Conservation (phyloP, 192 early-diverging fungal genomes). For the Backusella psychrophila region DNA sequence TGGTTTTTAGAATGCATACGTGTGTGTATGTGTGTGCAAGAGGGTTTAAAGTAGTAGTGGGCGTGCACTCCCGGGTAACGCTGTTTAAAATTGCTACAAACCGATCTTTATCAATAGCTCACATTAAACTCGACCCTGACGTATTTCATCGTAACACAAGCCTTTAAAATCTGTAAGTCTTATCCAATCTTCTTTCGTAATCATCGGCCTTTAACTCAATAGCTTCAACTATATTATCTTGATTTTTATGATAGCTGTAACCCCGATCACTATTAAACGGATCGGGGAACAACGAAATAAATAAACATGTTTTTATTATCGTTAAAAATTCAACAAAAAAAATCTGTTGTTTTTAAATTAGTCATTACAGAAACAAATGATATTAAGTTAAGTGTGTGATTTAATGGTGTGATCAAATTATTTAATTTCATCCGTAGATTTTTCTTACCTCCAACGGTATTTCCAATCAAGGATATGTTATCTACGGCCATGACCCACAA, state of each 20-base stretch:
- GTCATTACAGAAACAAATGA: not conserved
- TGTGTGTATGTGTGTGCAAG: not conserved
- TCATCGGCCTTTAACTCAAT: not conserved
- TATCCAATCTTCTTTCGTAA: not conserved
- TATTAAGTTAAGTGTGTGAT: not conserved
- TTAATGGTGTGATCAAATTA: not conserved
- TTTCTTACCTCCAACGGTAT: not conserved
- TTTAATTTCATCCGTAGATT: not conserved
- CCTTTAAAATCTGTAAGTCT: not conserved
- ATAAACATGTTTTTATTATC: not conserved
- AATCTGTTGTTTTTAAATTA: not conserved
- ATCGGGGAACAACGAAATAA: not conserved
- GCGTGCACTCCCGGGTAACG: not conserved
- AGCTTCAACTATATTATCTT: slow-evolving; percentile 2
- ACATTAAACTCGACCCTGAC: slow-evolving; percentile 2
- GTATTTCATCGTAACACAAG: not conserved
- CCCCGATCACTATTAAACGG: slow-evolving; percentile 7
- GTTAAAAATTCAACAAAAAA: not conserved
- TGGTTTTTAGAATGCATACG: not conserved
- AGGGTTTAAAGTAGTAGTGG: not conserved
- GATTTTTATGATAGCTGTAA: slow-evolving; percentile 2
- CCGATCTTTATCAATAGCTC: not conserved
- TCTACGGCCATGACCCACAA: not conserved
- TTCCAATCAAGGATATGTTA: slow-evolving; percentile 2
- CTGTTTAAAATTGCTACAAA: not conserved